A percentile compares a stretch with the other conserved stretches of the same genome.
phyloP scores from a whole-genome alignment of 495 filamentous ascomycete species.

The Daldinia loculata region DNA sequence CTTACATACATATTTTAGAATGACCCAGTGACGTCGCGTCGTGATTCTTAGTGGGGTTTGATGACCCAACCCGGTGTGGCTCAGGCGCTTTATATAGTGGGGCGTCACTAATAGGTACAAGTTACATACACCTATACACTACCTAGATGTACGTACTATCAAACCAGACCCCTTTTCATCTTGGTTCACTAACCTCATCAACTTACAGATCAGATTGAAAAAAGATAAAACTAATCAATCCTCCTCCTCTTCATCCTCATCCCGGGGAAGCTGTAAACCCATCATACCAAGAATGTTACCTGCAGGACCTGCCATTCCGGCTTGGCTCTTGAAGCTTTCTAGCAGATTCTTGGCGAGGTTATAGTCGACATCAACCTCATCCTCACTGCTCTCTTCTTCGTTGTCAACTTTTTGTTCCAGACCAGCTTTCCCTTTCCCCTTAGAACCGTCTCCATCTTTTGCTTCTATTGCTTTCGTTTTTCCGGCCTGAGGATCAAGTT shows the following conservation, averaged over 20 bases:
- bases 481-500: slow-evolving; percentile 61
- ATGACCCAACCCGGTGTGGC: slow-evolving; percentile 16
- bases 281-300: slow-evolving; percentile 87
- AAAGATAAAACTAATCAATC: slow-evolving; percentile 6
- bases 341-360: slow-evolving; percentile 90
- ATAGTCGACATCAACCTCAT: slow-evolving; percentile 79
- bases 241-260: slow-evolving; percentile 66
- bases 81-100: slow-evolving; percentile 16
- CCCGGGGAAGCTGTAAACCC: slow-evolving; percentile 80
- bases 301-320: slow-evolving; percentile 81
- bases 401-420: slow-evolving; percentile 32
- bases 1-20: slow-evolving; percentile 14
- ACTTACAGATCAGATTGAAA: not conserved
- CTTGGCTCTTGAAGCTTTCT: slow-evolving; percentile 91
- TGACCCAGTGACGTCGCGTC: slow-evolving; percentile 39
- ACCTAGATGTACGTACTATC: not conserved
- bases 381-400: slow-evolving; percentile 53
- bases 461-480: slow-evolving; percentile 36
- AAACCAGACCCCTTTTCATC: not conserved
- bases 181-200: not conserved
- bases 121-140: not conserved
- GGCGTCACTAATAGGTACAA: not conserved
- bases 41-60: slow-evolving; percentile 31
- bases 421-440: slow-evolving; percentile 35
- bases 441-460: slow-evolving; percentile 7